Conservation (phyloP, 225 moss, liverwort and hornwort genomes). For the Pseudisothecium myosuroides region DNA sequence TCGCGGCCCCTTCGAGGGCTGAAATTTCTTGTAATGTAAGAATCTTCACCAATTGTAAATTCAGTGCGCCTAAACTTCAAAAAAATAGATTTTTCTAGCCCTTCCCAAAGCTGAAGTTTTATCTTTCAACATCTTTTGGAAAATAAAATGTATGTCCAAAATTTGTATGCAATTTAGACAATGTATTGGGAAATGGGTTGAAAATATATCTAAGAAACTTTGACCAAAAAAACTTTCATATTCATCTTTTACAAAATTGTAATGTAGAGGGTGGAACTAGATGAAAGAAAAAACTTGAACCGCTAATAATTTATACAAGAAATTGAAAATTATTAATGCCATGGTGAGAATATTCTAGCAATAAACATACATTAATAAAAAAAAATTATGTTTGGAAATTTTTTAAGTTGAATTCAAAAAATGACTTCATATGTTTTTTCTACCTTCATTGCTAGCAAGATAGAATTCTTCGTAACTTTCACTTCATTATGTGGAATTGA, state of each 20-base stretch:
- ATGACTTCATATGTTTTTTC: background rate
- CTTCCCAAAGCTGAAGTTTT: background rate
- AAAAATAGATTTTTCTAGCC: background rate
- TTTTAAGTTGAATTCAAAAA: background rate
- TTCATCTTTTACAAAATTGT: too few relatives aligned
- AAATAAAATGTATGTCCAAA: too few relatives aligned
- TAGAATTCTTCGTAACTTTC: background rate
- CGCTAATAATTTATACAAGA: fast-evolving
- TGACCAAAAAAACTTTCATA: background rate
- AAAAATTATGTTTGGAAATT: too few relatives aligned
- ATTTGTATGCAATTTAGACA: too few relatives aligned
- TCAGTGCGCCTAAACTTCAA: background rate
- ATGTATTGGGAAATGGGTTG: too few relatives aligned
- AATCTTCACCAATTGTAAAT: background rate
- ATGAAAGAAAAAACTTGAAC: background rate
- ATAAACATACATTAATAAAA: too few relatives aligned
- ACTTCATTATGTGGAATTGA: background rate
- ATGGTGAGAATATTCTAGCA: background rate
- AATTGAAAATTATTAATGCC: background rate
- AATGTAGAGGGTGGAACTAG: background rate
- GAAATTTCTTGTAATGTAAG: too few relatives aligned
- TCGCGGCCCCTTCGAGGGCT: too few relatives aligned
- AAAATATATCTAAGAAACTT: background rate
- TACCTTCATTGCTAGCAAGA: background rate
- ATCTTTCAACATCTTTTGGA: too few relatives aligned